Conservation (phyloP, 2,329 filamentous ascomycete genomes). For the Reticulascus tulasneorum region DNA sequence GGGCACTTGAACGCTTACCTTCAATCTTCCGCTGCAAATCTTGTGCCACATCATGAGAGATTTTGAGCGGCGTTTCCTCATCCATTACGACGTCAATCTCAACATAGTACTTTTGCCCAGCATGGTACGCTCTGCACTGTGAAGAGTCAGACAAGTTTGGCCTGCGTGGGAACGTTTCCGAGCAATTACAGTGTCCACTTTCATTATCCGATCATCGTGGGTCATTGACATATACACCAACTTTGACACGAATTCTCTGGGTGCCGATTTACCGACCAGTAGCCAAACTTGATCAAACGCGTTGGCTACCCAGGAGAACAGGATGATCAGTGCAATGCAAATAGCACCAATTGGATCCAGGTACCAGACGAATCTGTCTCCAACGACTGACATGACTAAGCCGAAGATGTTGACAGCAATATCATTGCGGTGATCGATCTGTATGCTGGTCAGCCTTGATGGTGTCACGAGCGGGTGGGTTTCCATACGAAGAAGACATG, state of each 20-base stretch:
- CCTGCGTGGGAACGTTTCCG: not conserved
- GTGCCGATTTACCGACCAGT: conserved; percentile 58
- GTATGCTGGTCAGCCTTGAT: conserved; percentile 7
- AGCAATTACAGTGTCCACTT: conserved; percentile 49
- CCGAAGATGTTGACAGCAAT: conserved; percentile 53
- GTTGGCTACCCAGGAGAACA: conserved; percentile 58
- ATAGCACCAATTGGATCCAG: conserved; percentile 60
- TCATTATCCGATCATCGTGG: conserved; percentile 49
- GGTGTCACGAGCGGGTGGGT: conserved; percentile 4
- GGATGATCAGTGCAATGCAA: conserved; percentile 55
- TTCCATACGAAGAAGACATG: conserved; percentile 47
- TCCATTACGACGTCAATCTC: conserved; percentile 61
- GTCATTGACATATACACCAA: conserved; percentile 53
- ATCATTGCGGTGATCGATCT: conserved; percentile 54
- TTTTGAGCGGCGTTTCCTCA: conserved; percentile 46
- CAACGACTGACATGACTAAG: conserved; percentile 51
- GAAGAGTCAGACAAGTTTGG: conserved; percentile 6
- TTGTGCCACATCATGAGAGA: conserved; percentile 59
- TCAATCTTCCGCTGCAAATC: conserved; percentile 58
- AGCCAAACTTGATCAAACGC: conserved; percentile 60
- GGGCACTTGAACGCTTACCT: conserved; percentile 25
- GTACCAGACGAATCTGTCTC: conserved; percentile 52
- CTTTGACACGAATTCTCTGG: conserved; percentile 51
- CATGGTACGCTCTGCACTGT: conserved; percentile 55
- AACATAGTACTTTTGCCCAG: conserved; percentile 58